phyloP scores from a whole-genome alignment of 164 flowering plant species.

The Macadamia tetraphylla region DNA sequence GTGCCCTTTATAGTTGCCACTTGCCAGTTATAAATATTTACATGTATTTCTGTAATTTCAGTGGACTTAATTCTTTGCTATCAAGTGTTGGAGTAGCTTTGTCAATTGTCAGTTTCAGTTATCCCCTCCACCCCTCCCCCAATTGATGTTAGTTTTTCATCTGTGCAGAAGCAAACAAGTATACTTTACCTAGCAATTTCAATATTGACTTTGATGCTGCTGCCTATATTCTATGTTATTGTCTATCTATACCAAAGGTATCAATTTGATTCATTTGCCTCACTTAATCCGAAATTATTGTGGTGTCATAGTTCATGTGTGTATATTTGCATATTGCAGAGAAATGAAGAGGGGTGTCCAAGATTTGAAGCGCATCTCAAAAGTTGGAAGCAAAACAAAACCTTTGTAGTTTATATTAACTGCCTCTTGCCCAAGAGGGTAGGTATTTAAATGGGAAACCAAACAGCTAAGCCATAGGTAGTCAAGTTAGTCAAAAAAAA shows the following conservation, averaged over 20 bases:
- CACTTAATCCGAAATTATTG: constrained; percentile 14
- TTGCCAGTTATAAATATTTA: too few species aligned
- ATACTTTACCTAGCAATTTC: constrained; percentile 65
- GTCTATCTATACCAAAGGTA: constrained; percentile 82
- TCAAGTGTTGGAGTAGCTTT: too few species aligned
- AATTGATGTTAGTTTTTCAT: constrained; percentile 2
- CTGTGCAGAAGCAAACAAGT: constrained; percentile 68
- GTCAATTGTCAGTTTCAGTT: too few species aligned
- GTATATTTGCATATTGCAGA: constrained; percentile 29
- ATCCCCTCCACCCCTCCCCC: too few species aligned
- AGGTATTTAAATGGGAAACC: too few species aligned
- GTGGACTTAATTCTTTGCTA: too few species aligned
- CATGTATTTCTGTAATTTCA: too few species aligned
- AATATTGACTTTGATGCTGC: constrained; percentile 76
- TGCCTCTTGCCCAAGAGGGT: not conserved
- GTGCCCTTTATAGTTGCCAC: too few species aligned
- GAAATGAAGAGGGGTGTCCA: constrained; percentile 55
- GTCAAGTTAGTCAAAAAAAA: not conserved
- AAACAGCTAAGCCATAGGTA: too few species aligned
- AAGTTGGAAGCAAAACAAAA: constrained; percentile 52
- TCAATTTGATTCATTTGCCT: not conserved
- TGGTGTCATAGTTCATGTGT: not conserved
- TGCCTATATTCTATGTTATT: constrained; percentile 74
- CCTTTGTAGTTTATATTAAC: constrained; percentile 39
- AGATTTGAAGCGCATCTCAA: constrained; percentile 65